phyloP scores from a whole-genome alignment of 257 asterid genomes.

The Gentiana dahurica region DNA sequence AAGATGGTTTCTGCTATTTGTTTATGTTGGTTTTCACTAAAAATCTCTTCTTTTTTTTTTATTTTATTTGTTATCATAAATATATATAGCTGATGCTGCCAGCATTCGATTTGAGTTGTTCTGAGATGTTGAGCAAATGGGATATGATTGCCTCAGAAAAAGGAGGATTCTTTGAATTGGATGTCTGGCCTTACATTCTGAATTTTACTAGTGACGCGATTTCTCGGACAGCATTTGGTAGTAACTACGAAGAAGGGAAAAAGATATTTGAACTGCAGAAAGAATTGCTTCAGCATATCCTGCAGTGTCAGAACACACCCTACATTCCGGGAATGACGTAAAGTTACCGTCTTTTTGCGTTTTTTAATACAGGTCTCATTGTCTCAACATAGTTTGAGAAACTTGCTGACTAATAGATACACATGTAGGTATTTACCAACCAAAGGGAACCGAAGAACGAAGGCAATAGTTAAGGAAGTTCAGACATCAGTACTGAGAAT shows the following conservation, averaged over 20 bases:
- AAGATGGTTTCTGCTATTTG: no score
- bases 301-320: slow-evolving; percentile 1
- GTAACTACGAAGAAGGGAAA: slow-evolving; percentile 16
- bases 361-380: background rate
- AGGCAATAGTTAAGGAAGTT: slow-evolving; percentile 25
- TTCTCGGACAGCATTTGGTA: slow-evolving; percentile 17
- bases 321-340: slow-evolving; percentile 9
- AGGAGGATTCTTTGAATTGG: slow-evolving; percentile 10
- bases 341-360: background rate
- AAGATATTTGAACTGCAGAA: slow-evolving; percentile 10
- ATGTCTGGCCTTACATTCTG: slow-evolving; percentile 13
- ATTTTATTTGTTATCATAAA: background rate
- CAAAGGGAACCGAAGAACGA: slow-evolving; percentile 27
- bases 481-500: slow-evolving; percentile 19
- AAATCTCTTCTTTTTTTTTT: background rate
- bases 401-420: background rate
- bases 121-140: slow-evolving; percentile 17
- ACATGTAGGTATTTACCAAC: slow-evolving; percentile 37
- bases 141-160: slow-evolving; percentile 5
- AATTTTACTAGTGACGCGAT: slow-evolving; percentile 11
- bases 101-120: slow-evolving; percentile 7
- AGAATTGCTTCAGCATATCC: slow-evolving; percentile 5
- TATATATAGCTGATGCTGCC: slow-evolving; percentile 12
- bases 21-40: no score
- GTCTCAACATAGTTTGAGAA: no score